Evolutionary conservation across 2,329 filamentous ascomycete species (phyloP).

Genomic region (Xylaria sp.): DNA sequence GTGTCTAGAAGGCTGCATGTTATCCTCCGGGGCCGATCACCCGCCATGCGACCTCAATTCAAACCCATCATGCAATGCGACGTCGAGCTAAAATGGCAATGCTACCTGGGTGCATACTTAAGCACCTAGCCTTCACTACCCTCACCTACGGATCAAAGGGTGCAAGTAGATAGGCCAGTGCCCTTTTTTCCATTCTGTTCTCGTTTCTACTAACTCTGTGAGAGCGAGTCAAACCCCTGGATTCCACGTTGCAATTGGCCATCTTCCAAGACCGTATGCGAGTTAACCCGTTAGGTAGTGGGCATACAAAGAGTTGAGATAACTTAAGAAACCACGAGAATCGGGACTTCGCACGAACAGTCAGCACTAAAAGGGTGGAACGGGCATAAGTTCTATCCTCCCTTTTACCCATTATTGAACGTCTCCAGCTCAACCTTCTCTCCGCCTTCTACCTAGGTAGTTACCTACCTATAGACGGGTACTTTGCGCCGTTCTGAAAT

Average conservation of each 20-base stretch:
- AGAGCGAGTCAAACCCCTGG: background rate
- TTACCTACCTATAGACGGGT: background rate
- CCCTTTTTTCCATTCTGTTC: no score
- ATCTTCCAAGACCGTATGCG: no score
- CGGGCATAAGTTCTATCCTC: background rate
- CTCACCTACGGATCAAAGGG: no score
- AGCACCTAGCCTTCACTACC: background rate
- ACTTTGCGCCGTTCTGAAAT: conserved; percentile 7
- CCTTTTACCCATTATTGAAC: background rate
- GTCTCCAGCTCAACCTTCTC: background rate
- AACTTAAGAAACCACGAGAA: no score
- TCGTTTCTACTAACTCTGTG: no score
- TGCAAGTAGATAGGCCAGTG: no score
- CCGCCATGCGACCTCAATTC: conserved; percentile 9
- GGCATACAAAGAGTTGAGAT: no score
- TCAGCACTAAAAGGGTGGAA: no score
- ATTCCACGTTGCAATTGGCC: background rate
- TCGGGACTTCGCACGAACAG: no score
- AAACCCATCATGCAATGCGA: conserved; percentile 5
- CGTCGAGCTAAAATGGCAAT: background rate
- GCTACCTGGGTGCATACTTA: background rate
- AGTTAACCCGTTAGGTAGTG: no score
- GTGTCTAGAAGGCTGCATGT: conserved; percentile 2
- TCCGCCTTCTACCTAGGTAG: background rate
- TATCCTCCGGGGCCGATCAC: conserved; percentile 1